phyloP scores from a whole-genome alignment of 305 asterid genomes.

The Fraxinus dipetala region DNA sequence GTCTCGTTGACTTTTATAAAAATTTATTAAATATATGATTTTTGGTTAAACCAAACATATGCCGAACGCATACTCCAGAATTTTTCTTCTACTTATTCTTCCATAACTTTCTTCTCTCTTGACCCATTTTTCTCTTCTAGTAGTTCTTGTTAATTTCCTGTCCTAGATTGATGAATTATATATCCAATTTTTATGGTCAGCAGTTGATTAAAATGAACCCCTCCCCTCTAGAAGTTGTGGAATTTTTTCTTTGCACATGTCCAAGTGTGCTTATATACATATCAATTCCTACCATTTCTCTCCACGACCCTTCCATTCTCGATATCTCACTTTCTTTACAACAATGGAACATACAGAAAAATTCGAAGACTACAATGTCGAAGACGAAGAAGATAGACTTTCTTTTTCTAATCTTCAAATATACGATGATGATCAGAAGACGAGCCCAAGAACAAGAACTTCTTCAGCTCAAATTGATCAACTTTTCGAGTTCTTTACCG shows the following conservation, averaged over 20 bases:
- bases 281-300: neutral
- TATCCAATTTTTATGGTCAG: neutral
- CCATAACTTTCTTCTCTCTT: neutral
- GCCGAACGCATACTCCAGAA: neutral
- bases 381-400: conserved; percentile 31
- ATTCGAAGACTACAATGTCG: neutral
- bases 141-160: neutral
- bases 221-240: neutral
- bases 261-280: neutral
- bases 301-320: neutral
- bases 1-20: too few relatives aligned
- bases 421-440: conserved; percentile 1
- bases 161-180: neutral
- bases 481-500: conserved; percentile 30
- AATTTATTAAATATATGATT: too few relatives aligned
- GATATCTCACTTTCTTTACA: neutral
- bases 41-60: neutral
- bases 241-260: neutral
- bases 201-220: neutral
- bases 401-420: conserved; percentile 45
- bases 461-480: conserved; percentile 16
- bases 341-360: neutral
- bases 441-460: neutral
- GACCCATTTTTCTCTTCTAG: conserved; percentile 16
- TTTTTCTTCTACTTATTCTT: neutral